Evolutionary conservation across 2,329 filamentous ascomycete genomes (phyloP).

Genomic region (Fusarium mexicanum): DNA sequence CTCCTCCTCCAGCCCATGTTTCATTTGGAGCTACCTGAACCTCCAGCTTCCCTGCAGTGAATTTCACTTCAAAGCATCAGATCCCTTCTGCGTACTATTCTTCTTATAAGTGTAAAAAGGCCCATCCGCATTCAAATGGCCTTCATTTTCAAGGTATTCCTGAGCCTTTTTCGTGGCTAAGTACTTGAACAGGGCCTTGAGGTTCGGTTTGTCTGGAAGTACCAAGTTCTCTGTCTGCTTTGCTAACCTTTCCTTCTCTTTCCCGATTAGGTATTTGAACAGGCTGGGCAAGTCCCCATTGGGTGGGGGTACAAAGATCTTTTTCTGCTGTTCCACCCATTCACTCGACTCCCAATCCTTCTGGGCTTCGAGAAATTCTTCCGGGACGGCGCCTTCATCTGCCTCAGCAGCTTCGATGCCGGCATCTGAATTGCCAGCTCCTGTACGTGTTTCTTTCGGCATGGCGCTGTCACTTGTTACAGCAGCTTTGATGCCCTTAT

Average conservation of each 20-base stretch:
- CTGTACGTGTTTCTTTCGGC: too few relatives aligned
- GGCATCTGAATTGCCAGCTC: neutral
- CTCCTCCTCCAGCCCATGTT: neutral
- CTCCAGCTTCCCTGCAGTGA: neutral
- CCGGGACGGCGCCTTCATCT: too few relatives aligned
- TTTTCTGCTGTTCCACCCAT: too few relatives aligned
- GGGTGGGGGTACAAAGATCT: too few relatives aligned
- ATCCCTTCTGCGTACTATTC: neutral
- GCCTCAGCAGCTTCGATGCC: neutral
- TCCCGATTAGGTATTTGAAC: too few relatives aligned
- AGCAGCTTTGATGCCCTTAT: neutral
- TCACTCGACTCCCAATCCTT: neutral
- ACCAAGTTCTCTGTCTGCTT: too few relatives aligned
- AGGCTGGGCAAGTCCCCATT: too few relatives aligned
- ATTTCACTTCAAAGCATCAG: neutral
- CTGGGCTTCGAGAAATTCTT: neutral
- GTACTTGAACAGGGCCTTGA: too few relatives aligned
- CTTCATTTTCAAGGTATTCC: too few relatives aligned
- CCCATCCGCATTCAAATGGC: neutral
- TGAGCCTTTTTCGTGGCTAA: too few relatives aligned
- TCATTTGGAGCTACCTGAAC: neutral
- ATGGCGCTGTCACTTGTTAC: neutral
- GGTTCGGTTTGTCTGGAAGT: too few relatives aligned
- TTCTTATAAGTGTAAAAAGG: neutral
- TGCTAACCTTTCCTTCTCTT: too few relatives aligned